Evolutionary conservation across 2,329 filamentous ascomycete species (phyloP), one percentile per base, ranked within the genome.

Genomic region (Aspergillus thermomutatus): DNA sequence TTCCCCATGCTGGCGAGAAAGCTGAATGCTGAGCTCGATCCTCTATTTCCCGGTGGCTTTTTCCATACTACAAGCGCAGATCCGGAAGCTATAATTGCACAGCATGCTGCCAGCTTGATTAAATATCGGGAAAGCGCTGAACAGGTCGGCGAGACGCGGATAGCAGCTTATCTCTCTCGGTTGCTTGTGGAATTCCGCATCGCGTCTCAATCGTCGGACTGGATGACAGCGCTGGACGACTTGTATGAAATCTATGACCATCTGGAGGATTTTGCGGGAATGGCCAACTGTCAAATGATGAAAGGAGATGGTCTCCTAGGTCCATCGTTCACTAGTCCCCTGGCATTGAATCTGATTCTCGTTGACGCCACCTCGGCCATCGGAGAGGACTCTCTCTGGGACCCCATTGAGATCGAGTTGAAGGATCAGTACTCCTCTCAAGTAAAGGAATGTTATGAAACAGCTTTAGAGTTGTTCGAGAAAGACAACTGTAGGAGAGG

Each of bases 221-320:
- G 54, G 3, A 47, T 23, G 2, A 34, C 49, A 5, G 28, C 53
- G 11, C 37, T 65, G 52, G 19, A 52, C 9, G 58, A 60, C 4
- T 28, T 60, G 6, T 60, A 56, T 45, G 25, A 54, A 26, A 27
- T 41, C 28, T 62, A 60, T 41, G 50, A 65, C 14, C 25, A 27
- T 9, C n/a, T 61, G 1, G 40, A 37, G 41, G 64, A 67, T 47
- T 26, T 50, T 21, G 54, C 40, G 2, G 65, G 64, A 7, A 62
- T 65, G 63, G 65, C 58, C 11, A 65, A 60, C 28, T 49, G 57
- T 41, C 64, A 60, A 40, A 28, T 67, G n/a, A 58, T 66, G 11
- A 60, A 66, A 53, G 65, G 55, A 1, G 65, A 67, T 51, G 52
- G 23, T 50, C 27, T 62, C 3, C 48, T 62, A 9, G 61, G 63